Evolutionary conservation across 176 grass and related monocot species (phyloP).

Genomic region (Luzula sylvatica): DNA sequence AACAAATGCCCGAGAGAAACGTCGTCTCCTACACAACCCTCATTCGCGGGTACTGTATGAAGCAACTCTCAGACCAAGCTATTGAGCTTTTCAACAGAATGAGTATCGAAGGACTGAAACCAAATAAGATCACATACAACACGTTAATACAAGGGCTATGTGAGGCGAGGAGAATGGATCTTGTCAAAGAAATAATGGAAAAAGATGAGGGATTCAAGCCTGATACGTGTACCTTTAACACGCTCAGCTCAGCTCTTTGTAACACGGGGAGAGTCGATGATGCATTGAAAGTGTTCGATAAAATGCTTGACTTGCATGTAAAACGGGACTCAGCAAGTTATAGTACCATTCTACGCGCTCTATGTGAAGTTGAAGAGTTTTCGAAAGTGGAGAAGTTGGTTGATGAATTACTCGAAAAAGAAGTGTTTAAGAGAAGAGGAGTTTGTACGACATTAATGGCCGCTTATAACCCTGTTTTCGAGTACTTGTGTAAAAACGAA

Average conservation of each 20-base stretch:
- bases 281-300: slow-evolving; percentile 54
- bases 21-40: slow-evolving; percentile 82
- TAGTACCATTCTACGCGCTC: slow-evolving; percentile 41
- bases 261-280: slow-evolving; percentile 28
- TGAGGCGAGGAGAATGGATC: slow-evolving; percentile 67
- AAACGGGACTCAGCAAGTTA: slow-evolving; percentile 72
- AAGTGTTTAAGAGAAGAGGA: slow-evolving; percentile 47
- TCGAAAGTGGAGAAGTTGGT: slow-evolving; percentile 50
- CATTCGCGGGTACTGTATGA: slow-evolving; percentile 53
- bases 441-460: slow-evolving; percentile 40
- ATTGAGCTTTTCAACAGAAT: slow-evolving; percentile 42
- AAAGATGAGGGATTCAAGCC: slow-evolving; percentile 40
- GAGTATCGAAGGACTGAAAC: slow-evolving; percentile 26
- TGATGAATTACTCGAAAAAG: slow-evolving; percentile 64
- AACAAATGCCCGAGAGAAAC: slow-evolving; percentile 44
- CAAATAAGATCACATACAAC: slow-evolving; percentile 76
- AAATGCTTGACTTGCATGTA: slow-evolving; percentile 47
- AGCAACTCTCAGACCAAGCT: slow-evolving; percentile 35
- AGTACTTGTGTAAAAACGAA: slow-evolving; percentile 47
- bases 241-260: slow-evolving; percentile 34
- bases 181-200: slow-evolving; percentile 49
- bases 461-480: slow-evolving; percentile 62
- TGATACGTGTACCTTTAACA: slow-evolving; percentile 88
- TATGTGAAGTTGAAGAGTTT: slow-evolving; percentile 44
- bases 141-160: slow-evolving; percentile 85